Conservation (phyloP, 352 stramenopile species). For the Globisporangium viniferum region DNA sequence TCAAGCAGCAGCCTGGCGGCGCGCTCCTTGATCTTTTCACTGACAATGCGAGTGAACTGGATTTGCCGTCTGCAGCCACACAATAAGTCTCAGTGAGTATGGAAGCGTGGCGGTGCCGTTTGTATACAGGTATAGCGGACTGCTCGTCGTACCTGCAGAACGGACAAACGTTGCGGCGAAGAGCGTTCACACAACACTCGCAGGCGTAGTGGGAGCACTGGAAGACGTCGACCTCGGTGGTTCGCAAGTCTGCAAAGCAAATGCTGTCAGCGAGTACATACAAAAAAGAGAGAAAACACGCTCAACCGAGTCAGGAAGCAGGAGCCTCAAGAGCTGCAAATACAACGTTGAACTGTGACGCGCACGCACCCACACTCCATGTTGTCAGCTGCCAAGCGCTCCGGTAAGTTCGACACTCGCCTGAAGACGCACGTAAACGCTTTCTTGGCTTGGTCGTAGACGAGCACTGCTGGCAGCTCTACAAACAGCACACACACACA, state of each 20-base stretch:
- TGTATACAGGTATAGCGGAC: too few relatives aligned
- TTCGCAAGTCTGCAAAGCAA: conserved; percentile 15
- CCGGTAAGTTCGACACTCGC: background rate
- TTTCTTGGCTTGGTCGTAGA: background rate
- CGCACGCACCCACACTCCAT: conserved; percentile 4
- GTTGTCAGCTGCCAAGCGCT: background rate
- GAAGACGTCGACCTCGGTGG: conserved; percentile 21
- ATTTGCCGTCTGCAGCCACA: background rate
- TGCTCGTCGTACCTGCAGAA: conserved; percentile 15
- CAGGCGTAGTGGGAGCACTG: conserved; percentile 34
- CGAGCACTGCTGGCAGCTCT: background rate
- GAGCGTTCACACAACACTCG: conserved; percentile 19
- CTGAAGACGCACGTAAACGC: background rate
- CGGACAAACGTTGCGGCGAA: conserved; percentile 24
- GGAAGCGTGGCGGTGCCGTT: too few relatives aligned
- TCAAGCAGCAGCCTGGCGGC: background rate
- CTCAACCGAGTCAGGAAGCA: background rate
- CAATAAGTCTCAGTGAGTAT: background rate
- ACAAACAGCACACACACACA: background rate
- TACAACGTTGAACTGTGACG: background rate
- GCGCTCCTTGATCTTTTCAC: background rate
- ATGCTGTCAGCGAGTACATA: background rate
- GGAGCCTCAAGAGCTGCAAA: background rate
- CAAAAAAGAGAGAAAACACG: background rate
- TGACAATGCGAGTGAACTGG: conserved; percentile 1